These are phyloP conservation scores for Zalaria obscura DNA, from an alignment of 2,329 filamentous ascomycete genomes.

Conservation along the genomic window DNA sequence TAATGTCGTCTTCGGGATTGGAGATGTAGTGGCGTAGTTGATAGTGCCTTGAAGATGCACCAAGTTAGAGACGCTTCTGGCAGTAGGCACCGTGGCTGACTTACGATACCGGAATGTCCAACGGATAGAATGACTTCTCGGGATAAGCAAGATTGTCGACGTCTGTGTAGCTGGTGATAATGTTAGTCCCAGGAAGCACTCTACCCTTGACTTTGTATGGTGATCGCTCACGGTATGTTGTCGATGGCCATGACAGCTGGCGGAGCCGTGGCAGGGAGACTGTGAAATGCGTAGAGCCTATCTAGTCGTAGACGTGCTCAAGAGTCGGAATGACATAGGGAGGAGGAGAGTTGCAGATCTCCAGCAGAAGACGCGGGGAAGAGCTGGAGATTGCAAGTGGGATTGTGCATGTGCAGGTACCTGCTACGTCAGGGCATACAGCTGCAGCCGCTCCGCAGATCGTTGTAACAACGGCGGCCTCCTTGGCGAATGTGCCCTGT, in stretches of 20 bases:
- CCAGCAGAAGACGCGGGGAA: too few relatives aligned
- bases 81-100: conserved; percentile 13
- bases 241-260: conserved; percentile 15
- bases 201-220: background rate
- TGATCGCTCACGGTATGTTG: conserved; percentile 10
- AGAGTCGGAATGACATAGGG: too few relatives aligned
- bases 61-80: background rate
- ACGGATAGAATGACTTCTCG: conserved; percentile 31
- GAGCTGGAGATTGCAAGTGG: too few relatives aligned
- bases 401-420: too few relatives aligned
- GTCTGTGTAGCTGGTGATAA: conserved; percentile 26
- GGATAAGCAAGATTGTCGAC: conserved; percentile 30
- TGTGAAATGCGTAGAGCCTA: background rate
- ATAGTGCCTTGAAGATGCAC: conserved; percentile 50
- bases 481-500: too few relatives aligned
- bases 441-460: too few relatives aligned
- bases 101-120: conserved; percentile 34
- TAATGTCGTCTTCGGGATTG: conserved; percentile 56
- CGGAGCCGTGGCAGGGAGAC: background rate
- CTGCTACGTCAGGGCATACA: too few relatives aligned
- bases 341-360: too few relatives aligned
- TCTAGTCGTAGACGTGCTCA: background rate
- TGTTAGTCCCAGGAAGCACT: background rate
- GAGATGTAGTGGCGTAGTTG: conserved; percentile 84
- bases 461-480: too few relatives aligned